Evolutionary conservation across 2,329 filamentous ascomycete genomes (phyloP).

Genomic region (Colletotrichum gloeosporioides): DNA sequence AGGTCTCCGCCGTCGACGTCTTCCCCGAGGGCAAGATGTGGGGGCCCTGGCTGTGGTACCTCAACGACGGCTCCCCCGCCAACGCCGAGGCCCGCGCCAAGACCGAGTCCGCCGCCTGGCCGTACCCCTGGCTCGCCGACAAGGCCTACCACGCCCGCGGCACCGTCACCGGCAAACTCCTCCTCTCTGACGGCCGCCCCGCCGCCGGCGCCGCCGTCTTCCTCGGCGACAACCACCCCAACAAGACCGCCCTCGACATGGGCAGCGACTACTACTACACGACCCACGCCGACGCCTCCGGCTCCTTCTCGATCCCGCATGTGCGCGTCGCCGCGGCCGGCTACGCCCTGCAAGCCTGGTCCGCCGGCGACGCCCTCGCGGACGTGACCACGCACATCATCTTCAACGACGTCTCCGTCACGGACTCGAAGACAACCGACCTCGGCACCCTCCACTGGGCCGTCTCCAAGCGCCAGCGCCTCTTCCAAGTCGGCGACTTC

Average conservation of each 20-base stretch:
- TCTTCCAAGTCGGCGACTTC: conserved; percentile 44
- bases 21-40: conserved; percentile 46
- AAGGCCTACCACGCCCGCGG: conserved; percentile 53
- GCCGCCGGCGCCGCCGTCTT: conserved; percentile 46
- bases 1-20: conserved; percentile 37
- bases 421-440: conserved; percentile 35
- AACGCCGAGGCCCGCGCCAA: conserved; percentile 44
- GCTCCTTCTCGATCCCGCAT: conserved; percentile 46
- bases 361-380: conserved; percentile 46
- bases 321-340: conserved; percentile 46
- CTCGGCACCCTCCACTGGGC: conserved; percentile 46
- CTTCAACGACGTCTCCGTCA: conserved; percentile 43
- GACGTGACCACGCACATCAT: conserved; percentile 51
- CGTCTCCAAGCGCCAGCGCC: conserved; percentile 38
- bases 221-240: conserved; percentile 35
- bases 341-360: conserved; percentile 56
- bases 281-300: conserved; percentile 45
- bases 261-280: conserved; percentile 56
- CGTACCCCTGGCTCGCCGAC: conserved; percentile 54
- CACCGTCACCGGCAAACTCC: conserved; percentile 46
- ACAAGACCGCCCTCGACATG: conserved; percentile 50
- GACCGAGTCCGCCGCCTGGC: conserved; percentile 49
- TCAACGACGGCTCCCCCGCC: conserved; percentile 49
- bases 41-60: conserved; percentile 43
- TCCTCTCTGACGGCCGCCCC: conserved; percentile 51